Conservation (phyloP, 345 rosid species). For the Linum usitatissimum region DNA sequence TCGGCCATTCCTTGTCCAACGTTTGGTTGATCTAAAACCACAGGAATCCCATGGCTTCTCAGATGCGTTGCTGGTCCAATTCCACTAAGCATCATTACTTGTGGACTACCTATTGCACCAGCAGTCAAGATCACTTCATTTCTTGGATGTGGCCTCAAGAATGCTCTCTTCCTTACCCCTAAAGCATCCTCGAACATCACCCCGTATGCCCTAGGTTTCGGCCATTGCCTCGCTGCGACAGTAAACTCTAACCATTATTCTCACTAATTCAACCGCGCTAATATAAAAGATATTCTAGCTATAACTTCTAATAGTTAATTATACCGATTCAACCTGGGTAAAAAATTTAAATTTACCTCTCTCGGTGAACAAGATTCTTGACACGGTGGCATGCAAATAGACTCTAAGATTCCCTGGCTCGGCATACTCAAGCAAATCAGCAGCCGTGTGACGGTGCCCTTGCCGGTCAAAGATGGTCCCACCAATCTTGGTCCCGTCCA, state of each 20-base stretch:
- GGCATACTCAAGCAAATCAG: slow-evolving; percentile 65
- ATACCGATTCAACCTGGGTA: not conserved
- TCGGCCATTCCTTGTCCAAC: slow-evolving; percentile 84
- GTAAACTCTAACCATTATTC: not conserved
- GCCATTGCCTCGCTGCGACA: slow-evolving; percentile 18
- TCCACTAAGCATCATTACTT: slow-evolving; percentile 65
- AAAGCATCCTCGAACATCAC: slow-evolving; percentile 44
- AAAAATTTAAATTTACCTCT: slow-evolving; percentile 20
- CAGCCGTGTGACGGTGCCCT: slow-evolving; percentile 76
- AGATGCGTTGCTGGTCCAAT: slow-evolving; percentile 57
- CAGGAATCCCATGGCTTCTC: slow-evolving; percentile 29
- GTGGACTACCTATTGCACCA: slow-evolving; percentile 86
- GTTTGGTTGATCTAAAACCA: slow-evolving; percentile 46
- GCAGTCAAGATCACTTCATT: slow-evolving; percentile 65
- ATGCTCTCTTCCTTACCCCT: slow-evolving; percentile 39
- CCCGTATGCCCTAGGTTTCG: slow-evolving; percentile 51
- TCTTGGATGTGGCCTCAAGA: slow-evolving; percentile 19
- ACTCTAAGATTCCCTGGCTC: slow-evolving; percentile 31
- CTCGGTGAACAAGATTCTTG: slow-evolving; percentile 35
- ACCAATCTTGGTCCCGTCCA: slow-evolving; percentile 60
- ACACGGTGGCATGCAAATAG: slow-evolving; percentile 58
- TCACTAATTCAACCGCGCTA: too few relatives aligned
- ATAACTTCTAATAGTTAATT: not conserved
- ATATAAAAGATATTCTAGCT: too few relatives aligned
- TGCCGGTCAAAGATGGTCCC: slow-evolving; percentile 56